A percentile compares a stretch with the other conserved stretches of the same genome.
These are phyloP conservation scores for Gastrolobium villosum DNA, from an alignment of 306 rosid genomes.

Conservation along the genomic window DNA sequence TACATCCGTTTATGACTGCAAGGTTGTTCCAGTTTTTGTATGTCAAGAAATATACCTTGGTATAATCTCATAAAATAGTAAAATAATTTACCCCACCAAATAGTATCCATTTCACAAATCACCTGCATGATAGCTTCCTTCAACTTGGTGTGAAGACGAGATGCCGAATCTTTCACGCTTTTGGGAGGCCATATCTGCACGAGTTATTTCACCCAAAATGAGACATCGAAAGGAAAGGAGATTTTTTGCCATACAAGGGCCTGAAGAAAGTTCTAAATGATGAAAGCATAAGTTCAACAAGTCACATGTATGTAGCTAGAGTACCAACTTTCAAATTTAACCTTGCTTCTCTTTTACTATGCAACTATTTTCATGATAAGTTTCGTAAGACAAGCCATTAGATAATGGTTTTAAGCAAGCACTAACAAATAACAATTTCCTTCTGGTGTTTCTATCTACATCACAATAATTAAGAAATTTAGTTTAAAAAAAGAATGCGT, in stretches of 20 bases:
- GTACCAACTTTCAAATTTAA: constrained; percentile 28
- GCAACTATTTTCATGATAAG: constrained; percentile 19
- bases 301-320: constrained; percentile 12
- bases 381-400: constrained; percentile 10
- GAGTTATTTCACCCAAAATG: constrained; percentile 41
- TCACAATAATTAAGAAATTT: not conserved
- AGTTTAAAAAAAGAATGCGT: not conserved
- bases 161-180: constrained; percentile 94
- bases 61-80: constrained; percentile 35
- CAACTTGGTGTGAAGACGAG: constrained; percentile 83
- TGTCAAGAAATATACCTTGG: constrained; percentile 37
- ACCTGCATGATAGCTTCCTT: constrained; percentile 98
- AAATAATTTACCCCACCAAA: constrained; percentile 30
- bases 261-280: constrained; percentile 35
- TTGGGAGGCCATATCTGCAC: constrained; percentile 99
- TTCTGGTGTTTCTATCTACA: constrained; percentile 4
- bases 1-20: constrained; percentile 5
- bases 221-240: not conserved
- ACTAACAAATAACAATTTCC: not conserved
- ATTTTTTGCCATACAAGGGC: not conserved
- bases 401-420: constrained; percentile 14
- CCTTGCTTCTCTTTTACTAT: constrained; percentile 27
- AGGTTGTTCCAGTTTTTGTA: constrained; percentile 20
- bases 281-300: constrained; percentile 33
- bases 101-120: constrained; percentile 37